Evolutionary conservation across 2,329 filamentous ascomycete genomes (phyloP).

Genomic region (Penicillium hesseltinei): DNA sequence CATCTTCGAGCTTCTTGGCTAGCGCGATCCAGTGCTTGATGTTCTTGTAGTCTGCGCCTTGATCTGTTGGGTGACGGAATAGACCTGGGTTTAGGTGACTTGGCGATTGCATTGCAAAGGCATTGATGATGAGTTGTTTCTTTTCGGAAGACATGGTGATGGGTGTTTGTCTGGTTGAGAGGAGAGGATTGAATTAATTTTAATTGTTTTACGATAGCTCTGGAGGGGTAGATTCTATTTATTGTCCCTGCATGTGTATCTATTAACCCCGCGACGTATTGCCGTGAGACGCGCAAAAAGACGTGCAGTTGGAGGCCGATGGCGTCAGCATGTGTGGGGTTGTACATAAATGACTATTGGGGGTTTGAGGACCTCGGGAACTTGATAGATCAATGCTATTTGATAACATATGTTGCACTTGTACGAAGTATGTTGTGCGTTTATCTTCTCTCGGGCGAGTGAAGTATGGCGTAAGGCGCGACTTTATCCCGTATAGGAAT

Average conservation of each 20-base stretch:
- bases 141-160: constrained; percentile 15
- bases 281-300: constrained; percentile 9
- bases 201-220: not conserved
- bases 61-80: constrained; percentile 37
- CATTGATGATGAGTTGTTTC: constrained; percentile 48
- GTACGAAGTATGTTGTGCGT: not conserved
- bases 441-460: not conserved
- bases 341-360: not conserved
- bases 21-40: constrained; percentile 49
- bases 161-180: not conserved
- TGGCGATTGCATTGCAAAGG: constrained; percentile 50
- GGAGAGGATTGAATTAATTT: not conserved
- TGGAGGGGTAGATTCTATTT: constrained; percentile 5
- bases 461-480: not conserved
- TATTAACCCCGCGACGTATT: constrained; percentile 13
- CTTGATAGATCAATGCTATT: not conserved
- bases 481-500: not conserved
- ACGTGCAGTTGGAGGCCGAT: constrained; percentile 28
- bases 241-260: constrained; percentile 7
- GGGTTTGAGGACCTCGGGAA: too few species aligned
- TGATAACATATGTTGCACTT: not conserved
- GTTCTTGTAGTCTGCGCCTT: constrained; percentile 41
- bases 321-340: constrained; percentile 21
- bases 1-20: constrained; percentile 49
- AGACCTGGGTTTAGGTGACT: constrained; percentile 48